Conservation (phyloP, 2,329 filamentous ascomycete genomes). For the Verticillium nonalfalfae region DNA sequence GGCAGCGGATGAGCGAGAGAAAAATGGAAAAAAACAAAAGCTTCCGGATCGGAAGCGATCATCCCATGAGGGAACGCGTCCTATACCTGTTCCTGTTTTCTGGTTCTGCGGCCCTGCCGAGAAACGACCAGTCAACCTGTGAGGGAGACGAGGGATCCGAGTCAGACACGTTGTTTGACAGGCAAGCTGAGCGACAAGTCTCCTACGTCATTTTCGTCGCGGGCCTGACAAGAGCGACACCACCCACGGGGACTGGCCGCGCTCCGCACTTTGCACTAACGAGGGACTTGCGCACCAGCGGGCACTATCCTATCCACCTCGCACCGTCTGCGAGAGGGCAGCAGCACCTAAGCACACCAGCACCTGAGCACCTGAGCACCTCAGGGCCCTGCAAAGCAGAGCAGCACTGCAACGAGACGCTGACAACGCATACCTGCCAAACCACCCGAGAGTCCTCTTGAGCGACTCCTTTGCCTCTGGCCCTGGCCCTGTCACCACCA, state of each 20-base stretch:
- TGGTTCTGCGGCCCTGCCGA: too few relatives aligned
- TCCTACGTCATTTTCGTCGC: background rate
- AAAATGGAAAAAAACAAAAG: too few relatives aligned
- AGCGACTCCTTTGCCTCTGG: too few relatives aligned
- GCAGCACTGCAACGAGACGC: too few relatives aligned
- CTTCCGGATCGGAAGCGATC: too few relatives aligned
- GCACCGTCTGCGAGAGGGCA: background rate
- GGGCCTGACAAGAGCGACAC: background rate
- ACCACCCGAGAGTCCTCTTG: background rate
- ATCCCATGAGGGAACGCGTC: too few relatives aligned
- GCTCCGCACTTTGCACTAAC: background rate
- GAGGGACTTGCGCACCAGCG: background rate
- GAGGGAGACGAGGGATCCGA: background rate
- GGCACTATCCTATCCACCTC: background rate
- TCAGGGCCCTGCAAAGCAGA: too few relatives aligned
- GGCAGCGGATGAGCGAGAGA: background rate
- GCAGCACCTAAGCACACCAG: background rate
- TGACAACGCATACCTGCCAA: background rate
- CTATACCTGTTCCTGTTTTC: too few relatives aligned
- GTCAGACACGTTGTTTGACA: background rate
- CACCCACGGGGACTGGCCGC: background rate
- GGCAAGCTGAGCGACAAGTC: background rate
- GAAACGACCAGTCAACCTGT: too few relatives aligned
- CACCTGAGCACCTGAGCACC: background rate
- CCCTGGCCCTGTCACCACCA: background rate